Conservation (phyloP, 2,329 filamentous ascomycete species). For the Magnaporthiopsis poae region DNA sequence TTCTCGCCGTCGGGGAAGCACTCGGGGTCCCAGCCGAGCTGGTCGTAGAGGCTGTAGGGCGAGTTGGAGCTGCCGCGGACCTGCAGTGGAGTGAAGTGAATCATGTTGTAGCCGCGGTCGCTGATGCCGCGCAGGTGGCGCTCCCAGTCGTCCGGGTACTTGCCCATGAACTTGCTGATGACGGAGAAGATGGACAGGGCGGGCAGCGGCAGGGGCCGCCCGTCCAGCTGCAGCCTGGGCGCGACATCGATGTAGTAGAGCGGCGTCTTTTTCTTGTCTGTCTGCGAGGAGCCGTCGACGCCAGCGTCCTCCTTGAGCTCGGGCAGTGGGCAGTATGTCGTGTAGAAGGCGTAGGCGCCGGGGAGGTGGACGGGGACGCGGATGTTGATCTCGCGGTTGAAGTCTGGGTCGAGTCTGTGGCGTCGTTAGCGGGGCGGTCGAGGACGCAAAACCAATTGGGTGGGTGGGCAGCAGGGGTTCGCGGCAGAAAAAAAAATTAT, state of each 20-base stretch:
- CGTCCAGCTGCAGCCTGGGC: conserved; percentile 66
- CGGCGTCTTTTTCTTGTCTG: conserved; percentile 56
- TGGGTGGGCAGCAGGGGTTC: neutral
- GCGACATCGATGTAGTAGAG: conserved; percentile 91
- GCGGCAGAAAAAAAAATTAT: too few species aligned
- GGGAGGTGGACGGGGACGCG: conserved; percentile 74
- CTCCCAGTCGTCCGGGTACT: conserved; percentile 82
- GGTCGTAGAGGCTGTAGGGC: conserved; percentile 92
- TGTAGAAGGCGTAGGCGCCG: conserved; percentile 89
- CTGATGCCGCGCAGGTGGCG: conserved; percentile 80
- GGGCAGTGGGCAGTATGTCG: conserved; percentile 80
- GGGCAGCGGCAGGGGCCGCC: conserved; percentile 66
- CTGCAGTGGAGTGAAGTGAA: conserved; percentile 94
- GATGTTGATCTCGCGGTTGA: conserved; percentile 84
- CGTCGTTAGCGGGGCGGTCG: neutral
- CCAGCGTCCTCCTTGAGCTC: conserved; percentile 53
- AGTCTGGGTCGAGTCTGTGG: conserved; percentile 72
- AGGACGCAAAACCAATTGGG: neutral
- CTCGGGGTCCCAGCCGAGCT: conserved; percentile 71
- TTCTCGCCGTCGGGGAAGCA: conserved; percentile 78
- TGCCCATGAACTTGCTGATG: conserved; percentile 96
- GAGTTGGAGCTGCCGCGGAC: conserved; percentile 83
- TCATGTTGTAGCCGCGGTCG: conserved; percentile 92
- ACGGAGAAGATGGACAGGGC: conserved; percentile 86
- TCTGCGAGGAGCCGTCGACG: conserved; percentile 34